A percentile compares a stretch with the other conserved stretches of the same genome.
Conservation (phyloP, 495 filamentous ascomycete species). For the Sordaria brevicollis region DNA sequence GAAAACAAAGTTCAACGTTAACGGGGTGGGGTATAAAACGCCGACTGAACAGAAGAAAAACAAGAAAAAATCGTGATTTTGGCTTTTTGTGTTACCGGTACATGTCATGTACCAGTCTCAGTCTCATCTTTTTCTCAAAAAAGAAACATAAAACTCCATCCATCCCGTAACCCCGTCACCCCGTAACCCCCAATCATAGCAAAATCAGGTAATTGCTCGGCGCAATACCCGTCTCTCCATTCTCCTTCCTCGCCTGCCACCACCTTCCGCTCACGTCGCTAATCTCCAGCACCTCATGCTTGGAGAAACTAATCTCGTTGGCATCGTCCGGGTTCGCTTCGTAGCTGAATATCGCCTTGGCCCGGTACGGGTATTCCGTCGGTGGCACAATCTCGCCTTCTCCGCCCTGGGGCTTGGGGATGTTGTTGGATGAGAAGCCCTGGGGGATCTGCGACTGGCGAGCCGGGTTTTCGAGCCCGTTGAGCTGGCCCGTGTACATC, state of each 20-base stretch:
- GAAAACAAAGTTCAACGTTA: background rate
- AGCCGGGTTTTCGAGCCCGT: constrained; percentile 87
- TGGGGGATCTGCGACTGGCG: constrained; percentile 59
- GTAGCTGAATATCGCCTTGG: constrained; percentile 97
- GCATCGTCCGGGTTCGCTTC: constrained; percentile 94
- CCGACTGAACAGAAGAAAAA: background rate
- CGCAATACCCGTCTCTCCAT: constrained; percentile 90
- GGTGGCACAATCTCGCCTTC: constrained; percentile 63
- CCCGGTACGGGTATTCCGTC: constrained; percentile 92
- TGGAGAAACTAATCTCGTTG: constrained; percentile 94
- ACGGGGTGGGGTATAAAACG: background rate
- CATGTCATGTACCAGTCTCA: too few species aligned
- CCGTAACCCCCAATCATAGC: constrained; percentile 66
- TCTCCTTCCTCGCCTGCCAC: constrained; percentile 98
- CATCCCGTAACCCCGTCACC: background rate
- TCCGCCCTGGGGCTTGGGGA: constrained; percentile 22
- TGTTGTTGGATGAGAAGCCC: constrained; percentile 20
- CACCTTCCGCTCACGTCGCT: constrained; percentile 94
- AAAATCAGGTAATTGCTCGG: constrained; percentile 97
- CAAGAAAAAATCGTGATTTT: background rate
- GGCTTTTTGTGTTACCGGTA: background rate
- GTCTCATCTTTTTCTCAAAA: background rate
- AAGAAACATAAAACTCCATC: background rate
- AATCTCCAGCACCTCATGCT: constrained; percentile 94
- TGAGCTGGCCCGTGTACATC: constrained; percentile 95